A percentile compares a stretch with the other conserved stretches of the same genome.
These are phyloP conservation scores for Coemansia pectinata DNA, from an alignment of 192 early-diverging fungal species.

Conservation along the genomic window DNA sequence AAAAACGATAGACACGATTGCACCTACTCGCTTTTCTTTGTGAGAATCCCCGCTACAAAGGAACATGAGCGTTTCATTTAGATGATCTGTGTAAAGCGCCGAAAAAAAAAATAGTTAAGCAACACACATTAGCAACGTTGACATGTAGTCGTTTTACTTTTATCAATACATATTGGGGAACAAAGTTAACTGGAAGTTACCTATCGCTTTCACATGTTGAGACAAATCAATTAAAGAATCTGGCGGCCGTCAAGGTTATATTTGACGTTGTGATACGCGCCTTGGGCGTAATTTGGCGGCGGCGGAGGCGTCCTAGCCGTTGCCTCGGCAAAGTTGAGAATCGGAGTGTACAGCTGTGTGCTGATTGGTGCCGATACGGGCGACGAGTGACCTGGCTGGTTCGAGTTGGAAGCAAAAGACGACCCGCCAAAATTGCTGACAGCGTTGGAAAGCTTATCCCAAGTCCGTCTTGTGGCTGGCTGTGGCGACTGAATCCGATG, in stretches of 20 bases:
- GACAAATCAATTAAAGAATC: background rate
- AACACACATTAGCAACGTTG: background rate
- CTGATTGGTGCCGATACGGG: background rate
- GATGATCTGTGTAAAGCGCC: background rate
- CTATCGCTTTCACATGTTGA: background rate
- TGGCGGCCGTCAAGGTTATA: background rate
- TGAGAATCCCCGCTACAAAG: background rate
- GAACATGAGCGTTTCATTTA: background rate
- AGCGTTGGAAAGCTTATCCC: background rate
- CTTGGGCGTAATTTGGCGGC: background rate
- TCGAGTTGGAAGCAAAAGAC: background rate
- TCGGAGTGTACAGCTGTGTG: background rate
- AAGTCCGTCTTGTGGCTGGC: background rate
- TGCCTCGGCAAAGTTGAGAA: background rate
- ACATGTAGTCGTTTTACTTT: too few species aligned
- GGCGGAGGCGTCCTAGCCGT: background rate
- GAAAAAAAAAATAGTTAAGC: background rate
- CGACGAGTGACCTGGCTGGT: background rate
- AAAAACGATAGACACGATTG: background rate
- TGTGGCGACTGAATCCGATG: background rate
- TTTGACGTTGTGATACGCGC: background rate
- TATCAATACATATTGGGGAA: too few species aligned
- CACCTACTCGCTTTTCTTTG: background rate
- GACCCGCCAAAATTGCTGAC: background rate
- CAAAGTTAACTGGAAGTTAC: too few species aligned